Evolutionary conservation across 345 rosid species (phyloP), one percentile per base, ranked within the genome.

Genomic region (Lepidium sativum): DNA sequence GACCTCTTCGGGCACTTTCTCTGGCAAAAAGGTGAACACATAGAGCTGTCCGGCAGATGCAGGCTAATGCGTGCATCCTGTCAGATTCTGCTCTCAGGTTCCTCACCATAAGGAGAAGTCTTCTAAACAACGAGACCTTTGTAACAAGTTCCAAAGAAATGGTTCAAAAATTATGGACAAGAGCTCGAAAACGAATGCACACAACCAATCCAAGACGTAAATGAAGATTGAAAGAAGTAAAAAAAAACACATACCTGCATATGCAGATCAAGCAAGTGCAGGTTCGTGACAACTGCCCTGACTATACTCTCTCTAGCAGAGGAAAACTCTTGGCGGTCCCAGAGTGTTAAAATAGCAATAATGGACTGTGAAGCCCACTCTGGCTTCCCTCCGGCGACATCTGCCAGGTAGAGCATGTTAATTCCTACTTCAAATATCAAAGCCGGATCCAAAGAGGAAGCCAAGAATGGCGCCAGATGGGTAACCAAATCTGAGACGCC

Each of bases 281-380:
- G 75, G 80, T 87, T 92, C 0, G 97, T 89, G 64, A 92, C 98
- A 3, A 85, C 96, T 14, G 98, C 96, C 76, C 98, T 83, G 57
- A 92, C 97, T 55, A 92, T 86, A 80, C 98, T 89, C 76, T 92
- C 98, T 75, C 98, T 84, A 15, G 98, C 98, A 50, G 98, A 89
- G 35, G 96, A 87, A 70, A 92, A 92, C 80, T 92, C 98, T 76
- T 92, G 98, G 53, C 98, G 80, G 71, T 92, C 98, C 98, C 98
- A 92, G 14, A 92, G 97, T 6, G 96, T 92, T 82, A 92, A 82
- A 60, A 90, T 82, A 4, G 98, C 97, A 52, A 87, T 89, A 68
- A 84, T 89, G 17, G 98, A 92, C 76, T 80, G 92, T 10, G 98
- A 83, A 69, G 98, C 97, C 98, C 97, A 92, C 77, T 92, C 98